Percentiles rank a stretch among this genome's conserved stretches.
phyloP scores from a whole-genome alignment of 352 stramenopile species.

The Phytophthora capsici region DNA sequence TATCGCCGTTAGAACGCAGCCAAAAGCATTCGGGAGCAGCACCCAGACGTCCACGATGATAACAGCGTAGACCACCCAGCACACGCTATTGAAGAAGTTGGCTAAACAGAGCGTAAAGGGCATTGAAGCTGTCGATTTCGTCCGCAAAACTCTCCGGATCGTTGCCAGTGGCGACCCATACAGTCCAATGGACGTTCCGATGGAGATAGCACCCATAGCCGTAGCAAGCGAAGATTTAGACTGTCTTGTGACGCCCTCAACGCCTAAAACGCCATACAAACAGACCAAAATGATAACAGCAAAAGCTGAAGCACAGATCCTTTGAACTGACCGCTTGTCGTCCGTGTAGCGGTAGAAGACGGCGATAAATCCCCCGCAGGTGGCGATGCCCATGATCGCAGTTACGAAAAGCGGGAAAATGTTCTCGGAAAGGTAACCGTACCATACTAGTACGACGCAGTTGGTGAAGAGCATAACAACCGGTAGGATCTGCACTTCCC shows the following conservation, averaged over 20 bases:
- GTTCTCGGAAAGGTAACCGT: constrained; percentile 50
- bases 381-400: constrained; percentile 49
- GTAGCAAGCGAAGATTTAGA: constrained; percentile 36
- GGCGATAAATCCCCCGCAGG: constrained; percentile 50
- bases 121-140: constrained; percentile 42
- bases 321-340: constrained; percentile 29
- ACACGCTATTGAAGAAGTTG: constrained; percentile 48
- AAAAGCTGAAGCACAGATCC: constrained; percentile 15
- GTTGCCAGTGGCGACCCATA: constrained; percentile 64
- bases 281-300: constrained; percentile 36
- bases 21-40: constrained; percentile 47
- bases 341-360: constrained; percentile 52
- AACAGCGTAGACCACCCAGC: constrained; percentile 53
- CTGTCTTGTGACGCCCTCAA: constrained; percentile 37
- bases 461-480: constrained; percentile 74
- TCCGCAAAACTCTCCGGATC: constrained; percentile 38
- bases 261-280: constrained; percentile 42
- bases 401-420: constrained; percentile 69
- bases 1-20: constrained; percentile 29
- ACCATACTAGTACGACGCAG: constrained; percentile 64
- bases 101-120: constrained; percentile 39
- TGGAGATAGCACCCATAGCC: constrained; percentile 52
- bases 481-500: constrained; percentile 56
- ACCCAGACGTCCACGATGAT: constrained; percentile 53
- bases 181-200: constrained; percentile 56